A percentile compares a stretch with the other conserved stretches of the same genome.
Evolutionary conservation across 306 rosid genomes (phyloP).

Genomic region (Vicia faba): DNA sequence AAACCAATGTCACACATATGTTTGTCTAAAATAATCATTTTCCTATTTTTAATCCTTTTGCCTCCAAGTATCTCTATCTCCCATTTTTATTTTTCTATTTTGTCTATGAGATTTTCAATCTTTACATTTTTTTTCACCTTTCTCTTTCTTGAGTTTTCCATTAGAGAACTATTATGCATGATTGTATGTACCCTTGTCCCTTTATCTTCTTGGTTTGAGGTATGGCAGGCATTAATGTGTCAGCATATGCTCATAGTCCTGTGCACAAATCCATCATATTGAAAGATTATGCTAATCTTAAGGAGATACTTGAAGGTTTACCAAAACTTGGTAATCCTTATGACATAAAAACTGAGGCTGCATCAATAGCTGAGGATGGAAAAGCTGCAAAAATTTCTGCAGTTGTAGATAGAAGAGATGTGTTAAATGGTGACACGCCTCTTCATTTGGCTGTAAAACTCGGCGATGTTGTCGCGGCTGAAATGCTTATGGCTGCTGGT

Average conservation of each 20-base stretch:
- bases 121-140: constrained; percentile 1
- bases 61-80: constrained; percentile 13
- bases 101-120: constrained; percentile 32
- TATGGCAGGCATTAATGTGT: constrained; percentile 70
- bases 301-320: constrained; percentile 51
- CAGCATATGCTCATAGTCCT: constrained; percentile 71
- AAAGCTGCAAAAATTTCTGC: constrained; percentile 70
- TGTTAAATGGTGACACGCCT: constrained; percentile 79
- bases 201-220: constrained; percentile 42
- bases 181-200: too few species aligned
- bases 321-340: constrained; percentile 63
- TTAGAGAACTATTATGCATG: constrained; percentile 25
- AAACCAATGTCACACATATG: constrained; percentile 25
- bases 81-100: constrained; percentile 37
- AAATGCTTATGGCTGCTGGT: constrained; percentile 80
- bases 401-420: constrained; percentile 72
- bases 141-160: constrained; percentile 6
- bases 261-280: constrained; percentile 70
- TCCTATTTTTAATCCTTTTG: constrained; percentile 20
- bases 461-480: constrained; percentile 57
- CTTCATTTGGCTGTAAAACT: constrained; percentile 82
- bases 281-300: constrained; percentile 66
- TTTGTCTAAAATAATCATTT: constrained; percentile 17
- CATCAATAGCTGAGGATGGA: constrained; percentile 75
- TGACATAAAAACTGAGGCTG: constrained; percentile 63